These are phyloP conservation scores for Sugiyamaella lignohabitans DNA, from an alignment of 805 yeast species.

Conservation along the genomic window DNA sequence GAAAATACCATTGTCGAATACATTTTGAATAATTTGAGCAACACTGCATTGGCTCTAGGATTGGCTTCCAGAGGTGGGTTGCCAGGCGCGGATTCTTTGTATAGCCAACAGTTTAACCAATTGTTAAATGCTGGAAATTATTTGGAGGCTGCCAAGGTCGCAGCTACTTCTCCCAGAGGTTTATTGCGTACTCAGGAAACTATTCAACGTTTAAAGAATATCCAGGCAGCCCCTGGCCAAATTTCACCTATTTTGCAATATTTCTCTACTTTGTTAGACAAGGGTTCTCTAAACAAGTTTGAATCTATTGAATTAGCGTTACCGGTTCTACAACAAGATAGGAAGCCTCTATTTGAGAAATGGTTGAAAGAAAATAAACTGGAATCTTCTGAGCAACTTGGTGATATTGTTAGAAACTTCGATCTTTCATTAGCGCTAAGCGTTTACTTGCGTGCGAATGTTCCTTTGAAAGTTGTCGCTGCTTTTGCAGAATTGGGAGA, in stretches of 20 bases:
- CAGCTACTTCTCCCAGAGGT: constrained; percentile 84
- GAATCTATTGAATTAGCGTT: constrained; percentile 93
- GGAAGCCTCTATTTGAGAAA: constrained; percentile 88
- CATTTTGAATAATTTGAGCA: constrained; percentile 76
- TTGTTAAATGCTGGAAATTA: constrained; percentile 80
- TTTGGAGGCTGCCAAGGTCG: constrained; percentile 89
- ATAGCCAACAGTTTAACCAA: constrained; percentile 85
- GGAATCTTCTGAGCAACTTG: constrained; percentile 92
- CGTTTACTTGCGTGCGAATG: constrained; percentile 76
- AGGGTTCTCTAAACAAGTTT: constrained; percentile 84
- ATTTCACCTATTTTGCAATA: constrained; percentile 91
- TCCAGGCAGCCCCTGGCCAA: constrained; percentile 90
- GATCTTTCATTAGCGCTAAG: constrained; percentile 84
- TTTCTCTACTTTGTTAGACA: constrained; percentile 83
- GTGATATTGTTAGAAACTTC: constrained; percentile 87
- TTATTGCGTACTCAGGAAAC: constrained; percentile 86
- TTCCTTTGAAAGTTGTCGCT: constrained; percentile 83
- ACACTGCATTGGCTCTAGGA: constrained; percentile 77
- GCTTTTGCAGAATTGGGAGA: constrained; percentile 93
- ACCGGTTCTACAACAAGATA: constrained; percentile 92
- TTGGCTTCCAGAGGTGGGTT: constrained; percentile 93
- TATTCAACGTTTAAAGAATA: constrained; percentile 80
- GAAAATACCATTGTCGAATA: constrained; percentile 83
- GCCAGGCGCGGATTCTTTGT: constrained; percentile 93
- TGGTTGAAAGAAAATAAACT: constrained; percentile 95